These are phyloP conservation scores for Lepraria neglecta DNA, from an alignment of 495 filamentous ascomycete species.

Conservation along the genomic window DNA sequence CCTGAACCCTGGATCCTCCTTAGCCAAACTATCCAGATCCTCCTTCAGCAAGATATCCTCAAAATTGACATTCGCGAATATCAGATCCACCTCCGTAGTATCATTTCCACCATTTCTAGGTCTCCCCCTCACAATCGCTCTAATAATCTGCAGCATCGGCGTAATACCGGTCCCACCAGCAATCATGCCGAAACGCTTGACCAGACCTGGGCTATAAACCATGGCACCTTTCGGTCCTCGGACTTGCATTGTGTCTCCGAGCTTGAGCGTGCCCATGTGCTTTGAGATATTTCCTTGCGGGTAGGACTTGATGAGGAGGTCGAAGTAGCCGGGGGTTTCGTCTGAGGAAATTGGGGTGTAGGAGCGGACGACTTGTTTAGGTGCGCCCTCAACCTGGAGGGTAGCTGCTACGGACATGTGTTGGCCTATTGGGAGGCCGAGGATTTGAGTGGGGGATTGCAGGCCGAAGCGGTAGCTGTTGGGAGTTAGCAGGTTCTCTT, in stretches of 20 bases:
- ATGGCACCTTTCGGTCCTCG: constrained; percentile 93
- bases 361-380: constrained; percentile 86
- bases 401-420: constrained; percentile 91
- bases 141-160: constrained; percentile 92
- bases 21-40: constrained; percentile 71
- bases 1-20: constrained; percentile 70
- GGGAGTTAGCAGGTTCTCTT: constrained; percentile 32
- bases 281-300: constrained; percentile 92
- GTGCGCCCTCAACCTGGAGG: constrained; percentile 54
- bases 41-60: constrained; percentile 92
- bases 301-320: constrained; percentile 96
- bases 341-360: constrained; percentile 96
- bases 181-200: constrained; percentile 92
- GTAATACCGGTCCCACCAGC: constrained; percentile 97
- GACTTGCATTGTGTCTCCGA: constrained; percentile 84
- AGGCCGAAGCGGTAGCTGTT: constrained; percentile 81
- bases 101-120: constrained; percentile 62
- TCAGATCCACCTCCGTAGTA: constrained; percentile 80
- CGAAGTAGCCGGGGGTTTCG: constrained; percentile 87
- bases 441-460: constrained; percentile 67
- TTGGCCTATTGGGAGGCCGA: constrained; percentile 95
- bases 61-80: constrained; percentile 91
- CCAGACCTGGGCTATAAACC: constrained; percentile 92
- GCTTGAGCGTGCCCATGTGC: constrained; percentile 71
- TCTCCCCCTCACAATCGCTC: constrained; percentile 80